Evolutionary conservation across 352 stramenopile species (phyloP).

Genomic region (Phytophthora meadii): DNA sequence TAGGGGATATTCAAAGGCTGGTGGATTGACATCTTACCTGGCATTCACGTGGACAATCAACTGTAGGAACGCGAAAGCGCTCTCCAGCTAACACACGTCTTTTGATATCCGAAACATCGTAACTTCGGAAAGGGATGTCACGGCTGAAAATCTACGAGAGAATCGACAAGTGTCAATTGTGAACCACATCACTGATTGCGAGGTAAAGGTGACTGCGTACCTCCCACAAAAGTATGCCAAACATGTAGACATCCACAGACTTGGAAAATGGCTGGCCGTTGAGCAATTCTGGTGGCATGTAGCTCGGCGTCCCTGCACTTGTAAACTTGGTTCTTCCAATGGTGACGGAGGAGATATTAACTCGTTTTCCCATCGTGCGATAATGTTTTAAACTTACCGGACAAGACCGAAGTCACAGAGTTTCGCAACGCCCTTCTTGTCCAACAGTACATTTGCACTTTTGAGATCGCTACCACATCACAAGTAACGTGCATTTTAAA

Average conservation of each 20-base stretch:
- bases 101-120: conserved; percentile 76
- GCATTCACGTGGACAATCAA: conserved; percentile 68
- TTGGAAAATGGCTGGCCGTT: conserved; percentile 86
- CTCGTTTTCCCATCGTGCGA: neutral
- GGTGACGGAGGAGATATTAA: neutral
- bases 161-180: too few species aligned
- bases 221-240: conserved; percentile 93
- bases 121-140: conserved; percentile 80
- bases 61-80: conserved; percentile 75
- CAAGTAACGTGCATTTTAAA: neutral
- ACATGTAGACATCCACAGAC: conserved; percentile 93
- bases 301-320: conserved; percentile 89
- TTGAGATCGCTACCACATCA: conserved; percentile 83
- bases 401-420: conserved; percentile 94
- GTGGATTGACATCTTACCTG: conserved; percentile 33
- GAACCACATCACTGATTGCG: too few species aligned
- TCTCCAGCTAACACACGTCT: conserved; percentile 75
- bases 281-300: conserved; percentile 91
- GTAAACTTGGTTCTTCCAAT: conserved; percentile 72
- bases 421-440: conserved; percentile 77
- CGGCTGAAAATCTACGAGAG: conserved; percentile 71
- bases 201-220: conserved; percentile 12
- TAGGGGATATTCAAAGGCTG: too few species aligned
- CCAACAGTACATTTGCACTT: conserved; percentile 88
- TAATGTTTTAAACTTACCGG: conserved; percentile 33